phyloP scores from a whole-genome alignment of 2,329 filamentous ascomycete genomes.

The Sarocladiaceae sp. region DNA sequence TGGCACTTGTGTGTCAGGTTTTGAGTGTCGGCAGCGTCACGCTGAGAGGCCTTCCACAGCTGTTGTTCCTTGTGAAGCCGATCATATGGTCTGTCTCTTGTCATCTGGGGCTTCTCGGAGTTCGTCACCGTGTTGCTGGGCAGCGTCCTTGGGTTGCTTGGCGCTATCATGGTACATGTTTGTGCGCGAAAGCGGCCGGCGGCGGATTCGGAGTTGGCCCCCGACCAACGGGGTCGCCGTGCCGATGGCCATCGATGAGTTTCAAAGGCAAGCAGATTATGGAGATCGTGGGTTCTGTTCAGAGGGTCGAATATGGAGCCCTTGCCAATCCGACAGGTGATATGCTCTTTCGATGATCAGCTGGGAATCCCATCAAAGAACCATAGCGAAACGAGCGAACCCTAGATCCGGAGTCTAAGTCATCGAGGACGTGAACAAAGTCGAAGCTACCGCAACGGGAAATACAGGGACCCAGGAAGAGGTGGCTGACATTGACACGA shows the following conservation, averaged over 20 bases:
- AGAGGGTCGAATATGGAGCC: no score
- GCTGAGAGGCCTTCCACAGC: background rate
- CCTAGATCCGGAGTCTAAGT: no score
- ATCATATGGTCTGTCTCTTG: background rate
- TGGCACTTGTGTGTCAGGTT: background rate
- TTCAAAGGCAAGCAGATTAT: no score
- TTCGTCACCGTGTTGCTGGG: background rate
- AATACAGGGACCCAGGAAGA: no score
- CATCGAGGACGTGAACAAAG: no score
- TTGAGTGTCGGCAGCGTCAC: background rate
- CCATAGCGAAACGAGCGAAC: no score
- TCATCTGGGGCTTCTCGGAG: background rate
- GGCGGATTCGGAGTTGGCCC: constrained; percentile 2
- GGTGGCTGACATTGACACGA: constrained; percentile 2
- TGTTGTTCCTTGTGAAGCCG: background rate
- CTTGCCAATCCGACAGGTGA: no score
- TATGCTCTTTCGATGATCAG: no score
- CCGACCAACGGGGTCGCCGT: background rate
- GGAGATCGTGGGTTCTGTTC: no score
- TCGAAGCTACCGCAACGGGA: no score
- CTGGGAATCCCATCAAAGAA: no score
- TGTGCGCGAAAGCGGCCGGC: background rate
- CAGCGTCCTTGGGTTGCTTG: no score
- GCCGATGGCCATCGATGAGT: background rate
- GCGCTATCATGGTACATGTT: background rate